Evolutionary conservation across 257 asterid species (phyloP).

Genomic region (Knoxia roxburghii): DNA sequence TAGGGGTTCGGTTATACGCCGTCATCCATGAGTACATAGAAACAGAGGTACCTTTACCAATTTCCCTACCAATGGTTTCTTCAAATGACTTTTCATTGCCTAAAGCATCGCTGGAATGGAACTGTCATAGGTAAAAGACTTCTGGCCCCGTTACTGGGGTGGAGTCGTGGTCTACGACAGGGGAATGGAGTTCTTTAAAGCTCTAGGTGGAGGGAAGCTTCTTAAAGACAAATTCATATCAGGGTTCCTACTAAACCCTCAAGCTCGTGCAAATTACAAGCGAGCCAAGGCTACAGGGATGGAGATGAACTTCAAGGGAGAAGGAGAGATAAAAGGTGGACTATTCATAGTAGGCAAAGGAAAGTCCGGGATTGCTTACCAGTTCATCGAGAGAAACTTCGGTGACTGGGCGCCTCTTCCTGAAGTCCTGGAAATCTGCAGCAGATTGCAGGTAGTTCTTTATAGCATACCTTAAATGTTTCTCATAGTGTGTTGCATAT

Average conservation of each 20-base stretch:
- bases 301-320: conserved; percentile 68
- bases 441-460: conserved; percentile 55
- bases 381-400: conserved; percentile 81
- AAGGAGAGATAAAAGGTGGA: conserved; percentile 83
- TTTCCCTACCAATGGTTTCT: conserved; percentile 1
- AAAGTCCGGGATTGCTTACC: conserved; percentile 68
- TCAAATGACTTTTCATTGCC: conserved; percentile 10
- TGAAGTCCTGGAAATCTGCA: conserved; percentile 69
- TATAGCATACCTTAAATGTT: conserved; percentile 6
- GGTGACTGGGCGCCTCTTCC: conserved; percentile 87
- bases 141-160: conserved; percentile 96
- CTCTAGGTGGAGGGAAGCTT: conserved; percentile 85
- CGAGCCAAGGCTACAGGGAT: conserved; percentile 63
- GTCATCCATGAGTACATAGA: conserved; percentile 74
- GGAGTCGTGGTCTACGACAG: conserved; percentile 60
- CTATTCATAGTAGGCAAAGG: conserved; percentile 69
- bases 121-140: conserved; percentile 54
- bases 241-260: conserved; percentile 68
- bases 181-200: conserved; percentile 61
- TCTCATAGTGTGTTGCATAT: neutral
- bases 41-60: conserved; percentile 52
- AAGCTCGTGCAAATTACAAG: conserved; percentile 76
- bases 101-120: neutral
- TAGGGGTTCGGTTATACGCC: conserved; percentile 65
- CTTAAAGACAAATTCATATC: conserved; percentile 71